Conservation (phyloP, 208 protist genomes). For the Trypanosoma lewisi region DNA sequence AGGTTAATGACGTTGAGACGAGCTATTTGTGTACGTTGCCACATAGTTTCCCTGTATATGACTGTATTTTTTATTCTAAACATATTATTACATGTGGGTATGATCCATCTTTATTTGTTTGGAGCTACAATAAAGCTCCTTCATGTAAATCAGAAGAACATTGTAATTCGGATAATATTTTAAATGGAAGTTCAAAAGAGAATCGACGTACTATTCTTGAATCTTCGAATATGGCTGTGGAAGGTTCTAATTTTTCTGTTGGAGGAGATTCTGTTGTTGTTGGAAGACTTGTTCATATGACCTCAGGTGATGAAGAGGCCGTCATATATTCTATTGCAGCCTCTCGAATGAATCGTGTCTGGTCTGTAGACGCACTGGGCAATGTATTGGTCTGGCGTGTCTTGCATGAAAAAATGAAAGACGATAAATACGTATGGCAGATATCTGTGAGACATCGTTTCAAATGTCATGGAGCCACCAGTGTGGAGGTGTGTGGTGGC, state of each 20-base stretch:
- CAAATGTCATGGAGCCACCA: conserved; percentile 45
- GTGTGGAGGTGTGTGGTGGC: conserved; percentile 42
- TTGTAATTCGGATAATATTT: background rate
- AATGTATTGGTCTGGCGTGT: conserved; percentile 74
- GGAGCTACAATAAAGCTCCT: conserved; percentile 36
- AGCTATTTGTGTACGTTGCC: conserved; percentile 52
- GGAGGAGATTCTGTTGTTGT: background rate
- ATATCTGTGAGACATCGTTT: conserved; percentile 53
- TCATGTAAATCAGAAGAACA: background rate
- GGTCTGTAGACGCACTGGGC: conserved; percentile 64
- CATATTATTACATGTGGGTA: conserved; percentile 79
- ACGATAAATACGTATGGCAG: conserved; percentile 38
- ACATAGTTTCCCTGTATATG: conserved; percentile 67
- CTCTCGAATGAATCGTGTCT: conserved; percentile 50
- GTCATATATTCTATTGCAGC: conserved; percentile 55
- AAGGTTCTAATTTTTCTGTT: background rate
- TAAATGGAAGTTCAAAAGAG: background rate
- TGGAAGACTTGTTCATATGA: conserved; percentile 30
- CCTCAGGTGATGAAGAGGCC: conserved; percentile 28
- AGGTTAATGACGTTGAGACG: background rate
- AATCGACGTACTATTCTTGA: background rate
- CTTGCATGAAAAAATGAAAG: conserved; percentile 23
- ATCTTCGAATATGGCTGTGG: background rate
- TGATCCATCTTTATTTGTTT: conserved; percentile 50
- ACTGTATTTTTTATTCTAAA: conserved; percentile 69